These are phyloP conservation scores for Guadua angustifolia DNA, from an alignment of 176 grass and related monocot species.

Conservation along the genomic window DNA sequence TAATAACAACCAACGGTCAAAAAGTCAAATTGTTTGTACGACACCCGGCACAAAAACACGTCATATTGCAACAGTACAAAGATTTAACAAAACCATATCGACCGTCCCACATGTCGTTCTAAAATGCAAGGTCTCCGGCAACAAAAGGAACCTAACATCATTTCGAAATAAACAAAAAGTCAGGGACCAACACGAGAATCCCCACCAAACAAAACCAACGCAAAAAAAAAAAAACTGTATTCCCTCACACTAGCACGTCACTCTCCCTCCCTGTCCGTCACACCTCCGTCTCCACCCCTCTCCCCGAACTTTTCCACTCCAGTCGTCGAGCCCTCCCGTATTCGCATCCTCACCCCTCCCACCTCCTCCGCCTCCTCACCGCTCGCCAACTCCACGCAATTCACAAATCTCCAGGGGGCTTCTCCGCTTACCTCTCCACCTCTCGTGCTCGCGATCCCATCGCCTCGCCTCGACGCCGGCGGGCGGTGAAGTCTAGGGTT, in stretches of 20 bases:
- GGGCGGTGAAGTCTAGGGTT: constrained; percentile 20
- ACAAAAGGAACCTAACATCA: neutral
- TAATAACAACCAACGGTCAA: too few relatives aligned
- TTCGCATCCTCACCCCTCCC: neutral
- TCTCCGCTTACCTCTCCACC: constrained; percentile 30
- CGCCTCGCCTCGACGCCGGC: constrained; percentile 43
- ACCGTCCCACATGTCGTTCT: too few relatives aligned
- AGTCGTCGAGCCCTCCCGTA: constrained; percentile 8
- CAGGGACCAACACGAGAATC: neutral
- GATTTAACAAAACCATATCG: too few relatives aligned
- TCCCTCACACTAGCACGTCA: neutral
- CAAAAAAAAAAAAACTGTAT: neutral
- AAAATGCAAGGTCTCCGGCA: neutral
- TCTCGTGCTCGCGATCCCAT: constrained; percentile 46
- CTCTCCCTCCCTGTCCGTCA: constrained; percentile 11
- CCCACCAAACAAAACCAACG: neutral
- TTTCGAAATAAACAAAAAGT: neutral
- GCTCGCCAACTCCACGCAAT: constrained; percentile 2
- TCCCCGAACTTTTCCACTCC: constrained; percentile 10
- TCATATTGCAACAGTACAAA: too few relatives aligned
- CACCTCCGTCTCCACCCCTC: neutral
- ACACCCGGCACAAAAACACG: too few relatives aligned
- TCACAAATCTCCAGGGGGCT: constrained; percentile 55
- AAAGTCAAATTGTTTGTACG: too few relatives aligned
- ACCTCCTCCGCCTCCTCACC: neutral